Percentiles rank a stretch among this genome's conserved stretches.
phyloP scores from a whole-genome alignment of 2,329 filamentous ascomycete genomes.

The Thielaviopsis musarum region DNA sequence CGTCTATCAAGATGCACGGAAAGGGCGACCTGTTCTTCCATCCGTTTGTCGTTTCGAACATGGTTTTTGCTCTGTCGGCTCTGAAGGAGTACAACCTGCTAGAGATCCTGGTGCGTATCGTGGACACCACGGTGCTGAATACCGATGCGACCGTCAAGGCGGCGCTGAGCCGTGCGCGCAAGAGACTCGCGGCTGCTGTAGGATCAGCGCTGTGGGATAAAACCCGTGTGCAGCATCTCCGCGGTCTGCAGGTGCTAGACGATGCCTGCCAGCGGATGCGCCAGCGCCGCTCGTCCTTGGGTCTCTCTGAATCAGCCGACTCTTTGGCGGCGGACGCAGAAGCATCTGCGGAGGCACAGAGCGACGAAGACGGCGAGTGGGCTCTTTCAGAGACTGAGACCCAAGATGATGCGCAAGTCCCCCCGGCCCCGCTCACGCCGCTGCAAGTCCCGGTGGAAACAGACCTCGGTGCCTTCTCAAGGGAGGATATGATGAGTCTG shows the following conservation, averaged over 20 bases:
- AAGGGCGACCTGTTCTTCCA: constrained; percentile 3
- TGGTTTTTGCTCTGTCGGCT: constrained; percentile 10
- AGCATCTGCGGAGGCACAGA: background rate
- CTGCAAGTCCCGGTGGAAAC: background rate
- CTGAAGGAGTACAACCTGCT: constrained; percentile 7
- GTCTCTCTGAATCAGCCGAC: background rate
- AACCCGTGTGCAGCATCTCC: constrained; percentile 3
- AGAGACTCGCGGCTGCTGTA: background rate
- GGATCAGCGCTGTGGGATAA: constrained; percentile 7
- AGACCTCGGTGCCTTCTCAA: background rate
- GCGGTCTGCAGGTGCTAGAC: background rate
- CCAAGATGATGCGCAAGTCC: background rate
- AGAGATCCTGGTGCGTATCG: background rate
- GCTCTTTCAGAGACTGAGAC: background rate
- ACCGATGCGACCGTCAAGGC: constrained; percentile 1
- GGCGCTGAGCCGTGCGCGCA: constrained; percentile 6
- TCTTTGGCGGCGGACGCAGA: background rate
- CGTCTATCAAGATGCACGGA: constrained; percentile 1
- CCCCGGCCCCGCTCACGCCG: background rate
- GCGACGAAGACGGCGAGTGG: background rate
- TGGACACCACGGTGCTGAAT: background rate
- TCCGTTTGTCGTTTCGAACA: constrained; percentile 3
- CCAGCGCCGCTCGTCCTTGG: background rate
- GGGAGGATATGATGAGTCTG: background rate
- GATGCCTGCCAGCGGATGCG: background rate